These are phyloP conservation scores for Fraxinus anomala DNA, from an alignment of 257 asterid genomes.

Conservation along the genomic window DNA sequence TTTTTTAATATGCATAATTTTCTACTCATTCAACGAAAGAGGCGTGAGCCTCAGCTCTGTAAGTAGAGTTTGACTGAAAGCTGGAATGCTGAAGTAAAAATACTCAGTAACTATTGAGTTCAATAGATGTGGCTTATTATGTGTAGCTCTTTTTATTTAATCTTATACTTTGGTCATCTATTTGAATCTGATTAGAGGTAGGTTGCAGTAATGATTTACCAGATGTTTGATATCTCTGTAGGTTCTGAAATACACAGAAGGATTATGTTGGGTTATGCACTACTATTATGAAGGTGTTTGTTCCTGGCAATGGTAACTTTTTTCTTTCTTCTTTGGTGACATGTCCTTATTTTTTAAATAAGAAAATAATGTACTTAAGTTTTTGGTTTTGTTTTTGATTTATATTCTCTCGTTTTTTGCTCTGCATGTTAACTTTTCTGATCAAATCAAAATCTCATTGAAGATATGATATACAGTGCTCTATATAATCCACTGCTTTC, in stretches of 20 bases:
- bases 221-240: constrained; percentile 34
- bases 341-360: constrained; percentile 5
- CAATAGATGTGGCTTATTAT: not conserved
- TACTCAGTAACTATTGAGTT: not conserved
- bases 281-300: constrained; percentile 97
- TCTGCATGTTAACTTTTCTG: not conserved
- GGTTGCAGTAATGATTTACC: no score
- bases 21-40: not conserved
- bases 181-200: not conserved
- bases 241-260: constrained; percentile 89
- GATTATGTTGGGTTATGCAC: constrained; percentile 98
- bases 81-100: not conserved
- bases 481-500: not conserved
- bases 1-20: no score
- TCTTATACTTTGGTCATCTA: not conserved
- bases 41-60: not conserved
- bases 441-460: not conserved
- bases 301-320: constrained; percentile 88
- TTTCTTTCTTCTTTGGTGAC: not conserved
- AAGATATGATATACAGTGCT: not conserved
- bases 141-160: not conserved
- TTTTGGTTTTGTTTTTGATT: not conserved
- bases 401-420: not conserved
- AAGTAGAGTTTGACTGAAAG: not conserved
- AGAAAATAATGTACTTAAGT: not conserved